Evolutionary conservation across 495 filamentous ascomycete genomes (phyloP), one percentile per base, ranked within the genome.

Genomic region (Pseudomonodictys pantanalensis): DNA sequence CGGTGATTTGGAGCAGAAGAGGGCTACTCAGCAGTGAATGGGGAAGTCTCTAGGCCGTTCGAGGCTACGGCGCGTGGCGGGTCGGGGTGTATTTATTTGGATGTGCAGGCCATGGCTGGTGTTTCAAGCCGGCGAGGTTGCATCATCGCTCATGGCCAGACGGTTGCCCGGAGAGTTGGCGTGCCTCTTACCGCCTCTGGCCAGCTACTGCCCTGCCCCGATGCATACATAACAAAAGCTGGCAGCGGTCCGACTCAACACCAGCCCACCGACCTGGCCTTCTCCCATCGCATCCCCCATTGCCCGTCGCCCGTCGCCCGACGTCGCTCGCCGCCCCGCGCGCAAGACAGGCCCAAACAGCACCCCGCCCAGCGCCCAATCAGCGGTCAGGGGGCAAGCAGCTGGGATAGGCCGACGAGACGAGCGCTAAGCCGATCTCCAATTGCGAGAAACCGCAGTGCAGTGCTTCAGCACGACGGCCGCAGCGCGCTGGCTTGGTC

Each of bases 81-180:
- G n/a, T n/a, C n/a, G n/a, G n/a, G n/a, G n/a, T n/a, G n/a, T n/a
- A n/a, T n/a, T n/a, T n/a, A n/a, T n/a, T n/a, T n/a, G n/a, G n/a
- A n/a, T n/a, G n/a, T n/a, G n/a, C n/a, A n/a, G n/a, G n/a, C n/a
- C n/a, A n/a, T n/a, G n/a, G 52, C 23, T 11, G 50, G 9, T 41
- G 52, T 45, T 55, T 44, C 39, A 33, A 17, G 32, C 39, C n/a
- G n/a, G 22, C 38, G 38, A 23, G 18, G 51, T 55, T 55, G 51
- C 51, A 55, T 55, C 51, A 55, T 55, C 33, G 51, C 35, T 33
- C n/a, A 17, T 55, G 35, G 5, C 22, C 38, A 41, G 29, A 11
- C 46, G n/a, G 46, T 11, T 28, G 46, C 44, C 44, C n/a, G n/a
- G n/a, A n/a, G n/a, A n/a, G 18, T 22, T 47, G 18, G 44, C 44